Conservation (phyloP, 257 asterid genomes). For the Solanum arcanum region DNA sequence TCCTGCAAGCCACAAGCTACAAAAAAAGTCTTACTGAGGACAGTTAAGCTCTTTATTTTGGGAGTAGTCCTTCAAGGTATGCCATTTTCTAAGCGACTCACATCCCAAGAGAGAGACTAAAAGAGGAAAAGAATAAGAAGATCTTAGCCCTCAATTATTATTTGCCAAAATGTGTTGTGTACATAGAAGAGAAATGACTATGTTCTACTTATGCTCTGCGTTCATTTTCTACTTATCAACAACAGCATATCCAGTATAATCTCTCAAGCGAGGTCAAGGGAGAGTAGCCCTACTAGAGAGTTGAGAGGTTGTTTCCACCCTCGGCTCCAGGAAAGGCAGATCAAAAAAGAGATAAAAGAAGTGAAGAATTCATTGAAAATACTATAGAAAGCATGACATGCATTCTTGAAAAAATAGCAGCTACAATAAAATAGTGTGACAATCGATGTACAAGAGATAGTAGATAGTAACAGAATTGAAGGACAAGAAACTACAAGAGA, state of each 20-base stretch:
- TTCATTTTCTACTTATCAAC: background rate
- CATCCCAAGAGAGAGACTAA: background rate
- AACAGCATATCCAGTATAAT: background rate
- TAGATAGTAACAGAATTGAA: background rate
- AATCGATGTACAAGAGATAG: background rate
- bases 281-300: background rate
- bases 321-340: background rate
- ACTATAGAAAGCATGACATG: background rate
- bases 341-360: background rate
- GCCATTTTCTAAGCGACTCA: background rate
- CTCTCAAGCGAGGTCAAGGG: background rate
- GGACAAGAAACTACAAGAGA: background rate
- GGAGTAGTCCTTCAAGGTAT: slow-evolving; percentile 90
- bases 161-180: background rate
- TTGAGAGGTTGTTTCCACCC: background rate
- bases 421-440: background rate
- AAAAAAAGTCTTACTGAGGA: slow-evolving; percentile 55
- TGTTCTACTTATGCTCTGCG: background rate
- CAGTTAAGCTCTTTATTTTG: slow-evolving; percentile 53
- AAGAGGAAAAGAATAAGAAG: background rate
- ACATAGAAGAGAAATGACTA: background rate
- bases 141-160: background rate
- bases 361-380: background rate
- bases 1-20: slow-evolving; percentile 51
- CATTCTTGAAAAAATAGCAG: background rate